Evolutionary conservation across 768 basidiomycete genomes (phyloP).

Genomic region (Suillus hirtellus): DNA sequence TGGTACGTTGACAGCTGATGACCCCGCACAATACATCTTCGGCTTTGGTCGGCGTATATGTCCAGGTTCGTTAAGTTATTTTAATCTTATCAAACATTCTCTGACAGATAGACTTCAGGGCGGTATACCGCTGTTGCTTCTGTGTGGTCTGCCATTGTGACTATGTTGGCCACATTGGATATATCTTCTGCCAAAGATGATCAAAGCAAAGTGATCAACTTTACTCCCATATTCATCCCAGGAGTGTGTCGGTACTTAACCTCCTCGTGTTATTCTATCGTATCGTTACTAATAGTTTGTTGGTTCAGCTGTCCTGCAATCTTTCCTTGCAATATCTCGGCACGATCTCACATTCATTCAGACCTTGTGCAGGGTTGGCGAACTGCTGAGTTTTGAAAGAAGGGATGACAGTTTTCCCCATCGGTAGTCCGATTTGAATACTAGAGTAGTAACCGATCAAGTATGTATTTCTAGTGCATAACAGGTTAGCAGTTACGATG

Average conservation of each 20-base stretch:
- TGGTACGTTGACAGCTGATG: conserved; percentile 14
- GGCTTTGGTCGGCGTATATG: conserved; percentile 13
- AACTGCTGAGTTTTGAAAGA: neutral
- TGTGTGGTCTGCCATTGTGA: conserved; percentile 21
- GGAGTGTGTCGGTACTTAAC: neutral
- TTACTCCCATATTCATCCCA: conserved; percentile 3
- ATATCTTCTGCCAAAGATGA: conserved; percentile 8
- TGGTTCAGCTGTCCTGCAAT: neutral
- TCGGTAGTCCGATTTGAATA: neutral
- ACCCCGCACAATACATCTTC: conserved; percentile 13
- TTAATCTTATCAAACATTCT: neutral
- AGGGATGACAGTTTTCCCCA: neutral
- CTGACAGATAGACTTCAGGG: conserved; percentile 14
- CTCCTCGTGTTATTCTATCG: neutral
- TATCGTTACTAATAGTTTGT: neutral
- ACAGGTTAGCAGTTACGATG: too few species aligned
- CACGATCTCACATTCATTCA: neutral
- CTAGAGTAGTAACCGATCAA: neutral
- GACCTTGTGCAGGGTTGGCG: neutral
- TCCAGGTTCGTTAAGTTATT: neutral
- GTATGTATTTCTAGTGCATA: neutral
- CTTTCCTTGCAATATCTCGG: conserved; percentile 4
- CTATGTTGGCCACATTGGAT: conserved; percentile 18
- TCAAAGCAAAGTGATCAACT: conserved; percentile 5
- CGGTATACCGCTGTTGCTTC: conserved; percentile 21